These are phyloP conservation scores for Clonostachys byssicola DNA, from an alignment of 2,329 filamentous ascomycete genomes.

Conservation along the genomic window DNA sequence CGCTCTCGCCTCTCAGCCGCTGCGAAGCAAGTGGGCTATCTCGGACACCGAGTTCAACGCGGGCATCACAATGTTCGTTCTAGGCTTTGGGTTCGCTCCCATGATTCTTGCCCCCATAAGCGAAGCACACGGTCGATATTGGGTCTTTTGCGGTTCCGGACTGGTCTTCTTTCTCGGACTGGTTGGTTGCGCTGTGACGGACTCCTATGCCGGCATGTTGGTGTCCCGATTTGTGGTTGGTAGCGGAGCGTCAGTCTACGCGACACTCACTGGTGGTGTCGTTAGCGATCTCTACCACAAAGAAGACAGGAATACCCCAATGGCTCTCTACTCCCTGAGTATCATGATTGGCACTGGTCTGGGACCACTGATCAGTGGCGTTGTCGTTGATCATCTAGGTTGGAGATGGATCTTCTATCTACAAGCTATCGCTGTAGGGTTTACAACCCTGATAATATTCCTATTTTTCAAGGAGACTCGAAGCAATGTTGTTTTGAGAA, in stretches of 20 bases:
- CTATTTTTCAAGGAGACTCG: constrained; percentile 64
- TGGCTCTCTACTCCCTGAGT: constrained; percentile 60
- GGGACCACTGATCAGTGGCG: constrained; percentile 56
- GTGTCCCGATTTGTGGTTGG: constrained; percentile 59
- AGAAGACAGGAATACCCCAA: constrained; percentile 61
- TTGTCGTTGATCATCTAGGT: constrained; percentile 49
- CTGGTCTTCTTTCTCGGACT: constrained; percentile 24
- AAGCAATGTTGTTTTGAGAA: constrained; percentile 61
- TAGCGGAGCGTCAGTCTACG: constrained; percentile 49
- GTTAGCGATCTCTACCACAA: constrained; percentile 63
- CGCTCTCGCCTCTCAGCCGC: constrained; percentile 48
- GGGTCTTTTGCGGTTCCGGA: constrained; percentile 20
- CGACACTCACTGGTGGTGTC: constrained; percentile 54
- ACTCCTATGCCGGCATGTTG: constrained; percentile 56
- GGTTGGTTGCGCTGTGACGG: constrained; percentile 56
- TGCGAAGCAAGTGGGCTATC: constrained; percentile 53
- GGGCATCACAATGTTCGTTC: constrained; percentile 60
- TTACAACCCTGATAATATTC: constrained; percentile 49
- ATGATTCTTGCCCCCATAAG: constrained; percentile 67
- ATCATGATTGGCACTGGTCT: constrained; percentile 61
- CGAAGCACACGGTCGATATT: constrained; percentile 46
- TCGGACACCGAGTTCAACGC: constrained; percentile 50
- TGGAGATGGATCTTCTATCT: constrained; percentile 69
- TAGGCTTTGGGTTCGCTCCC: constrained; percentile 61
- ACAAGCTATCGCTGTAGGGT: constrained; percentile 54